These are phyloP conservation scores for Starmerella floricola DNA, from an alignment of 805 yeast genomes.

Conservation along the genomic window DNA sequence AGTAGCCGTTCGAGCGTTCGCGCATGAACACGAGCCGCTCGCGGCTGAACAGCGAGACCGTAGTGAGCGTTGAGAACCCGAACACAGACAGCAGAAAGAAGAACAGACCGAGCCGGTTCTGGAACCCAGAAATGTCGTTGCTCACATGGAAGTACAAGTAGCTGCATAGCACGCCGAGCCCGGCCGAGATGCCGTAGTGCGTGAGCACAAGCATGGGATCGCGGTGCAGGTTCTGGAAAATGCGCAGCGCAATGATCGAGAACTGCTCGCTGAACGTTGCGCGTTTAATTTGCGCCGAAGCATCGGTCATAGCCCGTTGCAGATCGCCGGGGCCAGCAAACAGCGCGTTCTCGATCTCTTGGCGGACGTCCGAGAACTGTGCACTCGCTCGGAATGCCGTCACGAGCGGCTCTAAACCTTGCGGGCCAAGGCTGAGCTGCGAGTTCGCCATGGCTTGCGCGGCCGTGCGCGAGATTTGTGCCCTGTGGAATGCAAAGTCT, in stretches of 20 bases:
- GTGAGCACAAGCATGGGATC: constrained; percentile 81
- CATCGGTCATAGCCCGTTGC: background rate
- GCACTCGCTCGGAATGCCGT: constrained; percentile 24
- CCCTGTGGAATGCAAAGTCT: constrained; percentile 21
- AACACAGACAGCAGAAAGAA: constrained; percentile 82
- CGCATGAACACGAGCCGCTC: constrained; percentile 84
- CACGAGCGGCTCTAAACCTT: constrained; percentile 26
- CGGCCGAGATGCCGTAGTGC: constrained; percentile 64
- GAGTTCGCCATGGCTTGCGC: constrained; percentile 21
- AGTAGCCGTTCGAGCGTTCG: constrained; percentile 90
- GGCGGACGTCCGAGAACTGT: constrained; percentile 20
- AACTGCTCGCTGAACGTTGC: constrained; percentile 59
- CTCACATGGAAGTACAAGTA: constrained; percentile 67
- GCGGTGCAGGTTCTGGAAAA: constrained; percentile 84
- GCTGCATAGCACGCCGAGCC: constrained; percentile 78
- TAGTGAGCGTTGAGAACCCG: constrained; percentile 89
- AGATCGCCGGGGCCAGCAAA: background rate
- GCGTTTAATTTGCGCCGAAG: constrained; percentile 24
- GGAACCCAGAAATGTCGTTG: constrained; percentile 92
- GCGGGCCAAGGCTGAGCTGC: constrained; percentile 18
- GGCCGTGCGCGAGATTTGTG: constrained; percentile 16
- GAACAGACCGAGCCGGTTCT: constrained; percentile 84
- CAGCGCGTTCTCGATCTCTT: constrained; percentile 19
- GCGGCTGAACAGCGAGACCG: constrained; percentile 73
- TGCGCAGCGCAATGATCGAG: constrained; percentile 63